Evolutionary conservation across 2,329 filamentous ascomycete species (phyloP), one percentile per base, ranked within the genome.

Genomic region (Colletotrichum plurivorum): DNA sequence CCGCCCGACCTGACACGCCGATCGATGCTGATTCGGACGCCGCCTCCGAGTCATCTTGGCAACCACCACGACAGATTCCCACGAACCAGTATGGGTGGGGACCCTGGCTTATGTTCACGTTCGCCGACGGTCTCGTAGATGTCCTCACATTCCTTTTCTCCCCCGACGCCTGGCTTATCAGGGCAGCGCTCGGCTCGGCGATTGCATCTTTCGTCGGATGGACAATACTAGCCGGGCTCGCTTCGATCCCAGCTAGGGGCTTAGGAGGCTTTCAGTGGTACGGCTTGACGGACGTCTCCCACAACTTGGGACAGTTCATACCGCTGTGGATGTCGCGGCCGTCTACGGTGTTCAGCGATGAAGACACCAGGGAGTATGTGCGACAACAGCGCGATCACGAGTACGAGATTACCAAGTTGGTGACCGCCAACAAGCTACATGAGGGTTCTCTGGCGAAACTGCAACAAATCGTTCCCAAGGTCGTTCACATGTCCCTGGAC

Each of bases 401-500:
- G 25, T 74, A 75, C 9, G 77, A 77, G 31, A 71, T 82, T 5
- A 71, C 75, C 7, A 62, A 73, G 5, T 59, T 83, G 53, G 75
- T 75, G 20, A 73, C 76, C 6, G 72, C 78, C 4, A 70, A 69
- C 39, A 76, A 77, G 10, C 73, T 82, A 1, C 81, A 85, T 20
- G 74, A 80, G 0, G 75, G 74, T 2, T 78, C 82, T 0, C 73
- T 85, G 5, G 73, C 82, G 15, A 82, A 82, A 41, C 75, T 92
- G 3, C 75, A 85, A 54, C 73, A 79, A 0, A 78, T 86, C 4
- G 77, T 93, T 3, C 91, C 92, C 0, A 82, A 85, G 13, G 73
- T 86, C 10, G 80, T 93, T 5, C 85, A 87, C 68, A 84, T 92
- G 71, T 82, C 85, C 15, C 82, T 84, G 8, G 81, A 85, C 65